Evolutionary conservation across 2,329 filamentous ascomycete species (phyloP), one percentile per base, ranked within the genome.

Genomic region (Arthrobotrys conoides): DNA sequence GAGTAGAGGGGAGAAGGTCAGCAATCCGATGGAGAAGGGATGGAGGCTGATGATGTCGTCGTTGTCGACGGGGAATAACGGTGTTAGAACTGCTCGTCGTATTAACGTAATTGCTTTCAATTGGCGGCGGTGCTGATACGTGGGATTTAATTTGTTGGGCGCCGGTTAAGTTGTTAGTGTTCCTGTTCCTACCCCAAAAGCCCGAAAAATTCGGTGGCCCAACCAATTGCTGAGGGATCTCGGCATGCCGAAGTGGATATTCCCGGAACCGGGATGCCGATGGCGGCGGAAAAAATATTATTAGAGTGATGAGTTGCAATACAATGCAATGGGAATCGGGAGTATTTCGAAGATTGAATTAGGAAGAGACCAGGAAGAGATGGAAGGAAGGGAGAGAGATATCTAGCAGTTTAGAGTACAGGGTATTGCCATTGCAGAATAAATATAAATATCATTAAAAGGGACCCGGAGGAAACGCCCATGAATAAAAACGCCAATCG

Each of bases 141-240:
- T 78, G 75, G 75, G 75, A 64, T 55, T 64, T 55, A 72, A 68
- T 78, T 78, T 78, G 75, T 78, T 78, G 75, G 75, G 75, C 68
- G 63, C 53, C 68, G 61, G 63, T 36, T 59, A 61, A 61, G 57
- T 61, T 61, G 67, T 51, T 59, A n/a, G 44, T 46, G 44, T 20
- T 46, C 4, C 10, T 66, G 20, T n/a, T 36, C 27, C 44, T 27
- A 51, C 48, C 27, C 44, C 41, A 51, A 63, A 53, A 36, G 18
- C 48, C 68, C 75, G 68, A 72, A 72, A 72, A 78, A 78, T 18
- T 78, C 75, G 75, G 75, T 68, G 75, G 75, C 75, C 55, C 75
- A 78, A 78, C 75, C 63, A 64, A 36, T 63, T 68, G 59, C 53
- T n/a, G 16, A 30, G 44, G 10, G 44, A 27, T 22, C 14, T 68